phyloP scores from a whole-genome alignment of 495 filamentous ascomycete species.

The Penicillium maclennaniae region DNA sequence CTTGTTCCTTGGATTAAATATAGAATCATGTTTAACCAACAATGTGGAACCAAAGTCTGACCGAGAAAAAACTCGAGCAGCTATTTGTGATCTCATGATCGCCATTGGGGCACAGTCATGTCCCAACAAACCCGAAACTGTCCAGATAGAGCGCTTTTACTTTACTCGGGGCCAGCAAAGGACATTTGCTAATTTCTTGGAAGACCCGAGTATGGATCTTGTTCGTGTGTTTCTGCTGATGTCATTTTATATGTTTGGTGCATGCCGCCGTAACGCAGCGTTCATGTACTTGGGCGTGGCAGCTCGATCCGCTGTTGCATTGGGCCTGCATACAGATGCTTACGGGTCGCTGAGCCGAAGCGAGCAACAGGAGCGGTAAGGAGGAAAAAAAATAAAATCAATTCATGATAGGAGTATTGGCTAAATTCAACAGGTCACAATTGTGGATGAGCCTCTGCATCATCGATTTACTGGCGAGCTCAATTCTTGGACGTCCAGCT shows the following conservation, averaged over 20 bases:
- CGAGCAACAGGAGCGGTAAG: constrained; percentile 26
- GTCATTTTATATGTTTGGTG: constrained; percentile 47
- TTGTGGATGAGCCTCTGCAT: constrained; percentile 45
- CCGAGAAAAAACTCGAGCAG: constrained; percentile 23
- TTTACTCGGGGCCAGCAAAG: constrained; percentile 37
- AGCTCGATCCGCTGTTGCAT: constrained; percentile 37
- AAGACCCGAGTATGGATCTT: constrained; percentile 41
- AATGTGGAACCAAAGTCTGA: constrained; percentile 14
- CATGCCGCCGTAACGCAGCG: constrained; percentile 45
- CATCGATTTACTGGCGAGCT: constrained; percentile 42
- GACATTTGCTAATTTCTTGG: constrained; percentile 36
- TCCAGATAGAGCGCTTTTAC: constrained; percentile 30
- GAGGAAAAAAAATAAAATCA: too few species aligned
- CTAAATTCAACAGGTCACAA: constrained; percentile 20
- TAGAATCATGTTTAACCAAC: constrained; percentile 4
- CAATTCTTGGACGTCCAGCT: constrained; percentile 39
- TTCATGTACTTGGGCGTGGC: constrained; percentile 50
- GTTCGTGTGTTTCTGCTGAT: constrained; percentile 40
- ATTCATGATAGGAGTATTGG: neutral
- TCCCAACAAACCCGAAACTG: constrained; percentile 16
- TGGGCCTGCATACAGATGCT: constrained; percentile 36
- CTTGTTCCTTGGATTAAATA: constrained; percentile 19
- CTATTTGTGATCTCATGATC: constrained; percentile 36
- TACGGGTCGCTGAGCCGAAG: constrained; percentile 7
- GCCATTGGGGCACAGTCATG: constrained; percentile 43